phyloP scores from a whole-genome alignment of 2,329 filamentous ascomycete species.

The Basipetospora chlamydospora region DNA sequence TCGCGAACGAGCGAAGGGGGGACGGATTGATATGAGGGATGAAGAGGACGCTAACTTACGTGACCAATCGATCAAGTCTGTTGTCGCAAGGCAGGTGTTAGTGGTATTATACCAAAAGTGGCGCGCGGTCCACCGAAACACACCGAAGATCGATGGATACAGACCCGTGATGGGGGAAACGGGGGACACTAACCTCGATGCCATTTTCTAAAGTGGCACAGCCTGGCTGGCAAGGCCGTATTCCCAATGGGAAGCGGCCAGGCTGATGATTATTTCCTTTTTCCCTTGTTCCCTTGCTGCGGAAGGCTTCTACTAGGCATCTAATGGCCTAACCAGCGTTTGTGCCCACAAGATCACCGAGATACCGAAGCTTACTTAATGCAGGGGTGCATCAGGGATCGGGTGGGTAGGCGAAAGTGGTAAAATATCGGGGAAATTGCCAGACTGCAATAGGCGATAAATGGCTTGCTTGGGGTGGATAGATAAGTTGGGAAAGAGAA shows the following conservation, averaged over 20 bases:
- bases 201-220: conserved; percentile 40
- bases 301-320: conserved; percentile 4
- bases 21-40: neutral
- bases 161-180: neutral
- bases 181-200: conserved; percentile 32
- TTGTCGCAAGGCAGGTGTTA: neutral
- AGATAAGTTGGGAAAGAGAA: neutral
- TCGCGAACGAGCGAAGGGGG: too few relatives aligned
- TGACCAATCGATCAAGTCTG: conserved; percentile 74
- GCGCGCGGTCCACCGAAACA: neutral
- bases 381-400: neutral
- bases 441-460: too few relatives aligned
- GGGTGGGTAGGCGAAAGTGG: too few relatives aligned
- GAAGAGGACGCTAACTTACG: conserved; percentile 49
- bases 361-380: neutral
- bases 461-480: too few relatives aligned
- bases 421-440: too few relatives aligned
- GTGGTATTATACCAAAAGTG: conserved; percentile 4
- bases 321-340: too few relatives aligned
- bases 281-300: too few relatives aligned
- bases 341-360: neutral
- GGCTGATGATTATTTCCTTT: neutral
- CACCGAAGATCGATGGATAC: conserved; percentile 1
- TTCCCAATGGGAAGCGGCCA: too few relatives aligned
- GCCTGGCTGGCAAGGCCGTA: too few relatives aligned